Evolutionary conservation across 495 filamentous ascomycete species (phyloP), one percentile per base, ranked within the genome.

Genomic region (Penicillium herquei): DNA sequence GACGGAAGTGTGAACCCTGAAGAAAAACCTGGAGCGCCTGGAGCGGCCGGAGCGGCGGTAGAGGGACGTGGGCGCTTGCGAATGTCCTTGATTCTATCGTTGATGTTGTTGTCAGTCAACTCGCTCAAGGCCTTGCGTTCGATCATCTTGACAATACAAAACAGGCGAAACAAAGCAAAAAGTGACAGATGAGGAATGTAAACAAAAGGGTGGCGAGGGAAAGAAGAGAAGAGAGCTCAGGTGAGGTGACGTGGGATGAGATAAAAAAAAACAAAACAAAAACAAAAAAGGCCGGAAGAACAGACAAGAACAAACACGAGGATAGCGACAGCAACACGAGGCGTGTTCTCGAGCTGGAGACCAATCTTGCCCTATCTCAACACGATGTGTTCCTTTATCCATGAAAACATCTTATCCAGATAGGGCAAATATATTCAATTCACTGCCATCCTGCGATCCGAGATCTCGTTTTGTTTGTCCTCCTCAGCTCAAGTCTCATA

Each of bases 41-140:
- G 58, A 31, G 65, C 58, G 49, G 69, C 65, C 11, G 55, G 47
- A 11, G 54, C 47, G 11, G 61, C 55, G 21, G 64, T 64, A 10
- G 59, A 56, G n/a, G 54, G 51, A 16, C 71, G 61, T 35, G 70
- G 59, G 47, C 69, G 70, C 55, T 51, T 65, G 26, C 69, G 64
- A 35, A 74, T 42, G 7, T 71, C 67, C 43, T 70, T 74, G 51
- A 77, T 77, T 55, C 74, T 77, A 7, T 5, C 0, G n/a, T 32
- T 3, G n/a, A n/a, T n/a, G 16, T 46, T 12, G 2, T 6, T 7
- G 49, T 61, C 52, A 62, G 46, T 39, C 2, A 39, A 32, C 13
- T 39, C 13, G 9, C 2, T 26, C 17, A 7, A 5, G 17, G 6
- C 6, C 17, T 26, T 9, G 41, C 14, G 17, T 43, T 43, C 21